Evolutionary conservation across 352 stramenopile species (phyloP).

Genomic region (Globisporangium takayamanum): DNA sequence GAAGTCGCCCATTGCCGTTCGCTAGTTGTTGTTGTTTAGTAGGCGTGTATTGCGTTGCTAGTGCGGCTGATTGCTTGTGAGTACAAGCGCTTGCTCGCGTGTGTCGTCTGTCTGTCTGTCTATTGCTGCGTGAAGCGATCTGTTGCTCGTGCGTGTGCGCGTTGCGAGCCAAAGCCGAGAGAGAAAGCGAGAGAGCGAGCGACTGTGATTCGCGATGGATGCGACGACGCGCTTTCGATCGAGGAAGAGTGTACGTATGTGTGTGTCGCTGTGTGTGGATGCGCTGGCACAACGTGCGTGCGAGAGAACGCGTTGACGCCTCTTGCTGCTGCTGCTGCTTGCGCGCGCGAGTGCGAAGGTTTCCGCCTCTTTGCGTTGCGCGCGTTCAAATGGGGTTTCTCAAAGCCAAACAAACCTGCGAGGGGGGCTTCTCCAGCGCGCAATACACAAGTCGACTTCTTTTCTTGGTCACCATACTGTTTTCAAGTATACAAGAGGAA

Average conservation of each 20-base stretch:
- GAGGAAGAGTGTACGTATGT: not conserved
- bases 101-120: not conserved
- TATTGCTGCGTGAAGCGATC: too few species aligned
- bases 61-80: not conserved
- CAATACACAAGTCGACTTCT: not conserved
- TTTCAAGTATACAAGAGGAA: too few species aligned
- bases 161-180: too few species aligned
- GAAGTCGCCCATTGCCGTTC: slow-evolving; percentile 55
- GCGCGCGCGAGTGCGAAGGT: not conserved
- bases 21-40: not conserved
- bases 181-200: too few species aligned
- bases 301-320: not conserved
- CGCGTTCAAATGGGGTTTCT: slow-evolving; percentile 1
- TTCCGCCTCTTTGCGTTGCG: not conserved
- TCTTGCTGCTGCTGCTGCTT: not conserved
- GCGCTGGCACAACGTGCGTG: not conserved
- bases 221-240: too few species aligned
- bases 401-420: not conserved
- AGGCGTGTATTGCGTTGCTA: not conserved
- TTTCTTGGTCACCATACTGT: not conserved
- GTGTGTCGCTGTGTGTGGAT: not conserved
- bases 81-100: too few species aligned
- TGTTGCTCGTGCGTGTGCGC: too few species aligned
- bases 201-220: too few species aligned
- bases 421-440: not conserved